Base-by-base conservation (phyloP, 768 basidiomycete species). In the Gelatoporia subvermispora region DNA sequence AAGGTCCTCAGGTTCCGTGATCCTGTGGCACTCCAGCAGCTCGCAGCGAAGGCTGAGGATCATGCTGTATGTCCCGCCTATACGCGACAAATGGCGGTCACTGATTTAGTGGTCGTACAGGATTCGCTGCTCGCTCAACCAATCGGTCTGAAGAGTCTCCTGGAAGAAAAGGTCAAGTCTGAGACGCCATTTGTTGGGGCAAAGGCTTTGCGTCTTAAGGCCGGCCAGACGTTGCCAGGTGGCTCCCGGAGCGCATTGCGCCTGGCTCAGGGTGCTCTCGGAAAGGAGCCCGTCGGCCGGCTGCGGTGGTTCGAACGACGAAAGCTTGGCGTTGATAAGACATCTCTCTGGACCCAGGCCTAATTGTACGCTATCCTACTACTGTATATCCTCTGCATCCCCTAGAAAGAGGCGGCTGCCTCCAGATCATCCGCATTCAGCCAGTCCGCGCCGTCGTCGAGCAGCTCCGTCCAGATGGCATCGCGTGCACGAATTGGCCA, bases 121-220 rank as follows among this genome's bases (percentile, higher is more conserved):
- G 84, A 87, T 52, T 76, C 77, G 31, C 64, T 89, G 25, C 60
- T 90, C 40, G 88, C 87, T 1, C 75, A 76, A 42, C 85, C 87
- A 0, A 58, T 85, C 45, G 76, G 73, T 8, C 67, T 73, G 51
- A 72, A 71, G 60, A 58, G 72, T 50, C 55, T 75, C 41, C 68
- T 75, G 43, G 63, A 47, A 62, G 62, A 55, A 58, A 55, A 45
- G 56, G 66, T 60, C 57, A 71, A 68, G 57, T 67, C 25, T 22
- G 48, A 50, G 13, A 42, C 46, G 7, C 47, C 52, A 8, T 40
- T 47, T 18, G 40, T 47, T 7, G 52, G 54, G 9, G 50, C 52
- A 9, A 56, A 59, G 35, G 41, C 53, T 5, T 49, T 61, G 10
- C 47, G 45, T 28, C 42, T 54, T 24, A 59, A 57, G 39, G 81